These are phyloP conservation scores for Astraeus odoratus DNA, from an alignment of 768 basidiomycete genomes.

Conservation along the genomic window DNA sequence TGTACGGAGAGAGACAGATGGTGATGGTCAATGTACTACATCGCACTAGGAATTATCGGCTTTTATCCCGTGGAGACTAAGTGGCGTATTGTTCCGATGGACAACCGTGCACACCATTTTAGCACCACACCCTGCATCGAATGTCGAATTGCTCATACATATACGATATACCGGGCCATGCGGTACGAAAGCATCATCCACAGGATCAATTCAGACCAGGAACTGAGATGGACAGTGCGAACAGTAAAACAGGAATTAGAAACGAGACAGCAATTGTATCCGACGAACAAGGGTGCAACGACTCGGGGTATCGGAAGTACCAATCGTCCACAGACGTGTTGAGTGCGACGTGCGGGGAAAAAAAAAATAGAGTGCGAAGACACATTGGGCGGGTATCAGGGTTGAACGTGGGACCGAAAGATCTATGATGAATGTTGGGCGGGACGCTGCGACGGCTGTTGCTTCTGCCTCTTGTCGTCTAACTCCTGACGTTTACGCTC, in stretches of 20 bases:
- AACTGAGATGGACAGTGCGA: slow-evolving; percentile 2
- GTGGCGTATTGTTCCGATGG: slow-evolving; percentile 1
- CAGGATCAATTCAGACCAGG: background rate
- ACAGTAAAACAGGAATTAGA: slow-evolving; percentile 10
- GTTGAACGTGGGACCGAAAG: slow-evolving; percentile 11
- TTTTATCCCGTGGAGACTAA: slow-evolving; percentile 7
- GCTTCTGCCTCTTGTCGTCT: slow-evolving; percentile 29
- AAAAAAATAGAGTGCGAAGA: slow-evolving; percentile 10
- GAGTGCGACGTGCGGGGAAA: background rate
- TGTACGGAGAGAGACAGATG: slow-evolving; percentile 7
- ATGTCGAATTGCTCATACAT: background rate
- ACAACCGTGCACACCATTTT: background rate
- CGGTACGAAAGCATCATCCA: background rate
- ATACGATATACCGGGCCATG: background rate
- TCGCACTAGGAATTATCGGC: background rate
- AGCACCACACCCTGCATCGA: background rate
- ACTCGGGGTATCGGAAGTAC: slow-evolving; percentile 20
- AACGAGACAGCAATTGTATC: background rate
- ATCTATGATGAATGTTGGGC: slow-evolving; percentile 11
- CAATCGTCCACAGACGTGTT: slow-evolving; percentile 8
- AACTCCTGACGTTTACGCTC: slow-evolving; percentile 52
- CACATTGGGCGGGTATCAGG: slow-evolving; percentile 23
- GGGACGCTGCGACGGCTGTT: background rate
- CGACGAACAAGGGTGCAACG: slow-evolving; percentile 9
- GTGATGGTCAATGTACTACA: slow-evolving; percentile 9